These are phyloP conservation scores for Volutella citrinella DNA, from an alignment of 2,329 filamentous ascomycete genomes.

Conservation along the genomic window DNA sequence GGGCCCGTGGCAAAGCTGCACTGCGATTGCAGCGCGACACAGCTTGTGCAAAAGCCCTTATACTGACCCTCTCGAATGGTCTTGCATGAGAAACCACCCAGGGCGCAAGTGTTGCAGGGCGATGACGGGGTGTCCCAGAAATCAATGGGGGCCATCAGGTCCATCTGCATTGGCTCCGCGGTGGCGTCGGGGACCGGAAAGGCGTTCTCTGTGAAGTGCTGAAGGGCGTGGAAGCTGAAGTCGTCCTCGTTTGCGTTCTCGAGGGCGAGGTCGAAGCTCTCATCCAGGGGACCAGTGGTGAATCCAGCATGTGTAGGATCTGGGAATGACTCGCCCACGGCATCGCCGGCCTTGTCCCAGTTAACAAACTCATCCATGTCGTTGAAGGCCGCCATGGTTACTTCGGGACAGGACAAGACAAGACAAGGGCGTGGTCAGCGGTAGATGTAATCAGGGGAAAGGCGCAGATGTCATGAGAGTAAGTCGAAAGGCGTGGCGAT, in stretches of 20 bases:
- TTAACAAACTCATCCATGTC: conserved; percentile 63
- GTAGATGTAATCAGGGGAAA: neutral
- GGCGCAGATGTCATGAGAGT: conserved; percentile 12
- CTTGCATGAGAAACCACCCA: conserved; percentile 58
- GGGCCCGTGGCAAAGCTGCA: conserved; percentile 52
- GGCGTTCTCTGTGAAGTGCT: conserved; percentile 50
- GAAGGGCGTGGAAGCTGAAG: conserved; percentile 56
- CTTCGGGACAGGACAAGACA: conserved; percentile 7
- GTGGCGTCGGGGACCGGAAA: conserved; percentile 27
- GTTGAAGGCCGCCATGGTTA: conserved; percentile 39
- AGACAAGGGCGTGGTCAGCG: conserved; percentile 8
- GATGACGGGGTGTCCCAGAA: conserved; percentile 41
- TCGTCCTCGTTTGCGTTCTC: conserved; percentile 57
- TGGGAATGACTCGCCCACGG: conserved; percentile 30
- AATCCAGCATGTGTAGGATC: conserved; percentile 34
- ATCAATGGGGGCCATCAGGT: conserved; percentile 21
- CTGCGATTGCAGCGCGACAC: conserved; percentile 55
- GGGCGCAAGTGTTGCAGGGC: conserved; percentile 51
- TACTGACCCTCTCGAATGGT: conserved; percentile 57
- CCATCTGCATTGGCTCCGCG: conserved; percentile 28
- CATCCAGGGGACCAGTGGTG: conserved; percentile 26
- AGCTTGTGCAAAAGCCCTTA: conserved; percentile 60
- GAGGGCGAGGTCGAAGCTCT: conserved; percentile 51
- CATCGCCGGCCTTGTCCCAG: conserved; percentile 52
- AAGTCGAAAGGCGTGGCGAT: conserved; percentile 17